Evolutionary conservation across 768 basidiomycete species (phyloP), one percentile per base, ranked within the genome.

Genomic region (Russula foetens): DNA sequence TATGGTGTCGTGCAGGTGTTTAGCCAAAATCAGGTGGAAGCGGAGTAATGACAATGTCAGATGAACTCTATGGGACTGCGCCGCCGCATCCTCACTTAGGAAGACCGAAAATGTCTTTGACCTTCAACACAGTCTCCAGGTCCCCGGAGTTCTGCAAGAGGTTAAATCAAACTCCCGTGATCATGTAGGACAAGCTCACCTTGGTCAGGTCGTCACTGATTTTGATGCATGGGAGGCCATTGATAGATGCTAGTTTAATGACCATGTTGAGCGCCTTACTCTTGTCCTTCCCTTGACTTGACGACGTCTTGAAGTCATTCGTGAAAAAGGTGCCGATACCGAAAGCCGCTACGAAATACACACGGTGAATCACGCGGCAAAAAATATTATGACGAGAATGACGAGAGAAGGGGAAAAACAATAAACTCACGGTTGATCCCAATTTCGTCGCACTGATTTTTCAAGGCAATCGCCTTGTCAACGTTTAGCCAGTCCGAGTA

Each of bases 291-390:
- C 79, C 71, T 29, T 73, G 67, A 8, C 75, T 75, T 56, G 74
- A 80, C 70, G 63, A 69, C 47, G 67, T 75, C 67, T 63, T 69
- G 75, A 95, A 97, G 72, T 97, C 94, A 69, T 97, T 98, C 17
- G 93, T 92, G 9, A 98, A 72, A 71, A 80, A 87, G 0, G 97
- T 99, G 1, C 97, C 97, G 46, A 98, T 93, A 9, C 97, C 97
- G 70, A 93, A 98, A 0, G 86, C 81, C 53, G 85, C 94, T 96
- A 55, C 17, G 46, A 35, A 2, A 35, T 41, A 29, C 26, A 41
- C 9, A 23, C 54, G 46, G 43, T 17, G 51, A 54, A 49, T 58
- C 46, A 45, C 43, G 33, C 52, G 47, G 35, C 24, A 9, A 43
- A 56, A 39, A 62, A 11, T 33, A 33, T 5, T 44, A 44, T 29